These are phyloP conservation scores for Xylariaceae sp. DNA, from an alignment of 2,329 filamentous ascomycete species.

Conservation along the genomic window DNA sequence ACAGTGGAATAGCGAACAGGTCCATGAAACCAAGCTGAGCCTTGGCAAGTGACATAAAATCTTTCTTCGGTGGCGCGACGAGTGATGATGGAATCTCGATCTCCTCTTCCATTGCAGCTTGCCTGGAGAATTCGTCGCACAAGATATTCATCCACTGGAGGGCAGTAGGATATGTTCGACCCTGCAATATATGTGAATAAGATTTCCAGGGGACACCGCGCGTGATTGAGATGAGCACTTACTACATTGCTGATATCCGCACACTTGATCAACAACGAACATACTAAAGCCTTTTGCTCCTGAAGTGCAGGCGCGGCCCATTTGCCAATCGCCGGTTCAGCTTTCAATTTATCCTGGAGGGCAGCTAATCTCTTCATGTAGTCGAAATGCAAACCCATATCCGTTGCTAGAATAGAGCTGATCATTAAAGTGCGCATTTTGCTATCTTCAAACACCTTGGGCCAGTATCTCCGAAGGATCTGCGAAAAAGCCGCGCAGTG, in stretches of 20 bases:
- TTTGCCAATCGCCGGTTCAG: slow-evolving; percentile 60
- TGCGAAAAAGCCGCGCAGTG: slow-evolving; percentile 97
- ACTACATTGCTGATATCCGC: slow-evolving; percentile 98
- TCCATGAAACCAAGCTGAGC: slow-evolving; percentile 97
- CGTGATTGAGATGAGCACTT: slow-evolving; percentile 41
- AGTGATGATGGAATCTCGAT: slow-evolving; percentile 84
- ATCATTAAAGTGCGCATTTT: slow-evolving; percentile 89
- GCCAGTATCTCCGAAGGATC: slow-evolving; percentile 90
- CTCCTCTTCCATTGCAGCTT: slow-evolving; percentile 86
- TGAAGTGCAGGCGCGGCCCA: slow-evolving; percentile 76
- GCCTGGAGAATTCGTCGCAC: slow-evolving; percentile 92
- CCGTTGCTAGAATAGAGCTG: slow-evolving; percentile 93
- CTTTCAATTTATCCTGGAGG: slow-evolving; percentile 71
- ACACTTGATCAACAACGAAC: slow-evolving; percentile 92
- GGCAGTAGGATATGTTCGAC: slow-evolving; percentile 76
- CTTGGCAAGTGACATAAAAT: slow-evolving; percentile 75
- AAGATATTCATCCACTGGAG: slow-evolving; percentile 87
- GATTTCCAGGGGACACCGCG: background rate
- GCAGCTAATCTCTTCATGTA: slow-evolving; percentile 89
- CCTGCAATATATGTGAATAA: slow-evolving; percentile 50
- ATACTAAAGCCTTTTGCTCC: slow-evolving; percentile 74
- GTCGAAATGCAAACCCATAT: slow-evolving; percentile 95
- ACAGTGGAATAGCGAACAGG: slow-evolving; percentile 87
- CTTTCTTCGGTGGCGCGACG: slow-evolving; percentile 78
- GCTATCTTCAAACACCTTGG: slow-evolving; percentile 69